Evolutionary conservation across 108 stramenopile genomes (phyloP), one percentile per base, ranked within the genome.

Genomic region (Nitzschia sp.): DNA sequence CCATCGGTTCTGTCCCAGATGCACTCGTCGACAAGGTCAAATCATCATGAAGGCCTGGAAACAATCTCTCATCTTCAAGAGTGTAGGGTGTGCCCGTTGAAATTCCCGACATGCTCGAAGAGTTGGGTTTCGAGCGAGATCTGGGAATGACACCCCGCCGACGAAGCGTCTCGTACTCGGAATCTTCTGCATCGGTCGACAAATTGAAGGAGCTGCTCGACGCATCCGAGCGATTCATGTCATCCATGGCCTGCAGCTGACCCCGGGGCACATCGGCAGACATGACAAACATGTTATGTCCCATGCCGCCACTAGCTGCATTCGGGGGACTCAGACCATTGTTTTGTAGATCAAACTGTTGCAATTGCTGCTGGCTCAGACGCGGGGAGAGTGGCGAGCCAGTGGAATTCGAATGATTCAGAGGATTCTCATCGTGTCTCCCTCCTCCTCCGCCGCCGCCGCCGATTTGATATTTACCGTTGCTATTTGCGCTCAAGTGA

Each of bases 131-230:
- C 23, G 35, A 32, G 1, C 5, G 22, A 3, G 32, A 21, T 27
- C 17, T 34, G 0, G 66, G 72, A 26, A 75, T 29, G 19, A 63
- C 60, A 29, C 66, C 76, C 9, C 64, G 72, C 34, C 72, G 63
- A 26, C 76, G 60, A 21, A 92, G 58, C 11, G 45, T 56, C 66
- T 89, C 87, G 62, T 89, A 92, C 52, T 89, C 86, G 23, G 84
- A 80, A 63, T 92, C 91, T 35, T 89, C 91, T 17, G 84, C 84
- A 63, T 92, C 88, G 0, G 86, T 82, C 15, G 81, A 83, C 8
- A 92, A 75, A 45, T 85, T 80, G 66, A 85, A 85, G 17, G 78
- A 76, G 28, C 62, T 70, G 19, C 45, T 53, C 17, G 69, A 69
- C 5, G 75, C 64, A 30, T 78, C 61, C 0, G 70, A 82, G 17